Base-by-base conservation (phyloP, 495 filamentous ascomycete species). In the Penicillium daleae region DNA sequence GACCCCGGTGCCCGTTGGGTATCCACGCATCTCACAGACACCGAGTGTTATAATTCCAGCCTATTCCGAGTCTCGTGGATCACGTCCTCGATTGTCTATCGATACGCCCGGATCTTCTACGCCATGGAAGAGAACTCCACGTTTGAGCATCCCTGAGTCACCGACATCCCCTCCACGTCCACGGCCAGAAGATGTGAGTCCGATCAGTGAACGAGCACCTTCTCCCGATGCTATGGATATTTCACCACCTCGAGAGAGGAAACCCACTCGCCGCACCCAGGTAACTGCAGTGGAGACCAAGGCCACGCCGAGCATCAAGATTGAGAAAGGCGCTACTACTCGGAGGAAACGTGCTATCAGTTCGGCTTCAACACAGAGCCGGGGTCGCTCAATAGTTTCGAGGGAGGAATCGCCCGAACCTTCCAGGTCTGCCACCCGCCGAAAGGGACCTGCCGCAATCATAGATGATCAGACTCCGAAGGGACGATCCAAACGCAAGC, bases 371-470 rank as follows among this genome's bases (percentile, higher is more conserved):
- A 83, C 84, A 0, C 76, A 78, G n/a, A 84, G 83, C 56, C 79
- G 86, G 51, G 86, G 85, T 57, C 79, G 82, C 48, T 91, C 89
- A 5, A 74, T 87, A 13, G 67, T 77, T 33, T 87, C 85, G 3
- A 83, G 85, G 39, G 81, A 83, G 33, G 85, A 83, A 57, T 71
- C 70, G 5, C 60, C 56, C 5, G 85, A 85, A 33, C 70, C 79
- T 32, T 62, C 71, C 3, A 76, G 74, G 5, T 72, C 80, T 55
- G 80, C 57, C 74, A 81, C 56, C 74, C 85, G 69, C 75, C 85
- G 33, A 74, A 85, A 46, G 77, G 84, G 66, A 74, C 69, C 61
- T 61, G 69, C 60, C 62, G 71, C 60, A 17, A 50, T 63, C 17
- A 29, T 67, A 21, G 78, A 76, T 48, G 72, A 69, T n/a, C 68